Base-by-base conservation (phyloP, 495 filamentous ascomycete species). In the Podospora comata region DNA sequence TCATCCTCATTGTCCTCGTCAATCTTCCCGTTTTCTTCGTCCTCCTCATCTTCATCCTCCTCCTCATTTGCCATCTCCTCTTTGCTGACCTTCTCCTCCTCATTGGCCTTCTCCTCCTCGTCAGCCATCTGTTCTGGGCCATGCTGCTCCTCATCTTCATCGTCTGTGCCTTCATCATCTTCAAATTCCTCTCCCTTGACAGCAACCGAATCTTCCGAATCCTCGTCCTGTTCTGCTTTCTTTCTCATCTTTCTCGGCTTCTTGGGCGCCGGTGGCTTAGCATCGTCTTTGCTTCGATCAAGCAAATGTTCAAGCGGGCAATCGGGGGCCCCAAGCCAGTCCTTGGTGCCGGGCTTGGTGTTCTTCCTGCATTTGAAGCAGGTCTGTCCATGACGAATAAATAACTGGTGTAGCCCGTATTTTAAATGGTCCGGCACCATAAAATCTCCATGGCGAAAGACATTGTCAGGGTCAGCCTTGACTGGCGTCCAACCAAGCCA, bases 401-500 rank as follows among this genome's bases (percentile, higher is more conserved):
- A 87, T 0, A 97, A 82, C 70, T 93, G 87, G 76, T 99, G 95
- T 4, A 98, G 85, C 2, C 89, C 83, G 71, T 97, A 98, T 77
- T 98, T 99, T 26, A 96, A 79, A 57, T 92, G 85, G 72, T 96
- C 87, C 0, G 94, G 94, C 34, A 97, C 87, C 6, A 85, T 84
- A 19, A 91, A 87, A 54, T 99, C 93, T 39, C 90, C 85, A 74
- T 99, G 95, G 23, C 84, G 84, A 76, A 91, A 97, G 0, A 91
- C 88, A 18, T 87, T 87, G 60, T 93, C 85, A 27, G 89, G 83
- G 13, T 81, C 89, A 0, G 87, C 87, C 20, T 86, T 87, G 32
- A 79, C 72, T 0, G 87, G 86, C 13, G 93, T 84, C 95, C 95
- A 99, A 16, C 88, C 87, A 0, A 99, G 86, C 89, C 93, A 97